Base-by-base conservation (phyloP, 106 monocot genomes). In the Phalaenopsis aphrodite region DNA sequence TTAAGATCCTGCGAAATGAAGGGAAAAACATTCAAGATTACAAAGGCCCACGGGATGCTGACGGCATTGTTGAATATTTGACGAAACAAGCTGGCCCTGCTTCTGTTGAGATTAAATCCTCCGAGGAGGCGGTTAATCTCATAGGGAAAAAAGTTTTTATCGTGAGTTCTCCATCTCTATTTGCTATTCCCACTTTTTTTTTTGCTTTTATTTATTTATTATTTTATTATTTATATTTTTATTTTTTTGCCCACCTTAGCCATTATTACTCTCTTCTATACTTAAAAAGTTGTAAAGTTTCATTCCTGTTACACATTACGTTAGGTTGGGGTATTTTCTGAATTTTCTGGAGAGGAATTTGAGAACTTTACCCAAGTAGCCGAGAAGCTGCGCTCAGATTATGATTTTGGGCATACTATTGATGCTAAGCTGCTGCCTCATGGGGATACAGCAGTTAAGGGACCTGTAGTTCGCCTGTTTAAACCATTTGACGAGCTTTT, bases 401-500 rank as follows among this genome's bases (percentile, higher is more conserved):
- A 94, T 77, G 89, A 85, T 71, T 98, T 98, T 88, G 86, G 83
- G 56, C 97, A 98, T 83, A 88, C 92, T 3, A 66, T 78, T 76
- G 90, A 94, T 83, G 89, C 94, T 72, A 91, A 94, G 78, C 77
- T 90, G 37, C 90, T 98, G 79, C 94, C 92, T 64, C 88, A 79
- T 80, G 97, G 97, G 36, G 92, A 98, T 76, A 61, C 78, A 66
- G 72, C 58, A 46, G 86, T 85, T 9, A 79, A 82, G 9, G 37
- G 72, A 3, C 97, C 97, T 9, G 7, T 84, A 15, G 84, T 98
- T 75, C 90, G 97, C 77, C 79, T 98, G 45, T 88, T 94, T 75
- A 98, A 98, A 78, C 97, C 94, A 61, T 98, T 94, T 83, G 97
- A 98, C 72, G 97, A 98, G 80, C 89, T 91, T 67, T 75, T 83